Conservation (phyloP, 2,329 filamentous ascomycete genomes). For the Beauveria asiatica region DNA sequence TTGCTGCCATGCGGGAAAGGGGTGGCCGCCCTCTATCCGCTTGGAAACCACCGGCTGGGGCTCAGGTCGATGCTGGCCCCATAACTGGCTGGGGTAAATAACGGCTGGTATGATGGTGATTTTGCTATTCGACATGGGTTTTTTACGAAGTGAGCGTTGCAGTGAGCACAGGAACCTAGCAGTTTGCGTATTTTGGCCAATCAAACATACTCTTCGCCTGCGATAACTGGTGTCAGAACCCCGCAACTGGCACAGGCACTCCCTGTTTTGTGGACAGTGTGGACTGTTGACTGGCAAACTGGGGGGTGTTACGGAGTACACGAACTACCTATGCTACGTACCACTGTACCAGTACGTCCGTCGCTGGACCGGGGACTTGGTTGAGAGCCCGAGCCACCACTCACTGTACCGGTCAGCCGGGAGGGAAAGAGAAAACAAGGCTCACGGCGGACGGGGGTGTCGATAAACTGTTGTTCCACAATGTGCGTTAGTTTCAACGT, state of each 20-base stretch:
- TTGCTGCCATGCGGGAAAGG: too few species aligned
- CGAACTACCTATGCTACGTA: not conserved
- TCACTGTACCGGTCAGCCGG: not conserved
- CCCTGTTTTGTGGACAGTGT: too few species aligned
- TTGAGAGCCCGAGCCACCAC: not conserved
- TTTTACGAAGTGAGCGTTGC: not conserved
- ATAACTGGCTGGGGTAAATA: not conserved
- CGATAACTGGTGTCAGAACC: not conserved
- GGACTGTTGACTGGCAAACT: too few species aligned
- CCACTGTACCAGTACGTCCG: not conserved
- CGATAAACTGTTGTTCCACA: not conserved
- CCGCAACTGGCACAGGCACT: not conserved
- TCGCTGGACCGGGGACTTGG: slow-evolving; percentile 7
- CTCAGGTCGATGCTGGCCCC: not conserved
- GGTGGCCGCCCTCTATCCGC: not conserved
- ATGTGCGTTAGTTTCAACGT: not conserved
- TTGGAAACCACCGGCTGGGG: not conserved
- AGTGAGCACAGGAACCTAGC: not conserved
- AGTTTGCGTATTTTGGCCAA: slow-evolving; percentile 8
- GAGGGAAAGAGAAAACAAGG: slow-evolving; percentile 7
- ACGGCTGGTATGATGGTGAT: not conserved
- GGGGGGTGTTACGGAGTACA: not conserved
- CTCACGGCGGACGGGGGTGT: not conserved
- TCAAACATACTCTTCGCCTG: not conserved
- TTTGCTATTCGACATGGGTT: not conserved